These are phyloP conservation scores for Aureobasidium sp. DNA, from an alignment of 2,329 filamentous ascomycete species.

Conservation along the genomic window DNA sequence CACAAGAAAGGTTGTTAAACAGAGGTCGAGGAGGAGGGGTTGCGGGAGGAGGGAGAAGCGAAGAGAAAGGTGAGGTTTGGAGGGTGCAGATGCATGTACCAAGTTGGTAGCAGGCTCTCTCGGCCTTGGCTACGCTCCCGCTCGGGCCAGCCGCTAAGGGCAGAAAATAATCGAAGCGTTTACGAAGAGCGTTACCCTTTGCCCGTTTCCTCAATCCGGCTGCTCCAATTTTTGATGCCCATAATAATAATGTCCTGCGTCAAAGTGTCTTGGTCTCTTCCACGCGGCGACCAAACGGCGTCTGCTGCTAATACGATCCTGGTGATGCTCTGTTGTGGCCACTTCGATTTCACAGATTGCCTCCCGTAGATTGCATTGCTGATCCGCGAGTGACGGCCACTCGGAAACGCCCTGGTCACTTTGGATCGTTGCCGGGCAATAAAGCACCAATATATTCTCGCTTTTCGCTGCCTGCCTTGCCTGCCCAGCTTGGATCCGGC, in stretches of 20 bases:
- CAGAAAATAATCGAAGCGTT: conserved; percentile 12
- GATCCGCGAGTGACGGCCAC: conserved; percentile 4
- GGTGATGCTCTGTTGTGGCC: not conserved
- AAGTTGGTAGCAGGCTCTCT: conserved; percentile 6
- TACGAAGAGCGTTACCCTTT: not conserved
- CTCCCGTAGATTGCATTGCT: conserved; percentile 1
- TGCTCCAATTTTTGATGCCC: not conserved
- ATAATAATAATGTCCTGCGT: not conserved
- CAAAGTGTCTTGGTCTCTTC: not conserved
- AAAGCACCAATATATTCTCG: conserved; percentile 4
- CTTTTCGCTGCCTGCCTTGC: conserved; percentile 13
- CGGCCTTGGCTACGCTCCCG: conserved; percentile 7
- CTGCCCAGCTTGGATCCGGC: conserved; percentile 9
- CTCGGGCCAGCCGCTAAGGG: conserved; percentile 5
- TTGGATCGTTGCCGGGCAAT: conserved; percentile 10
- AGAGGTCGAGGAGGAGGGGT: conserved; percentile 14
- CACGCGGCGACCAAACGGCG: conserved; percentile 1
- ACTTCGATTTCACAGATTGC: not conserved
- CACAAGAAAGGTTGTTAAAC: not conserved
- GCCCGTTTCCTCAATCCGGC: not conserved
- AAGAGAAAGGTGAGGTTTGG: conserved; percentile 5
- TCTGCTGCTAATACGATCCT: not conserved
- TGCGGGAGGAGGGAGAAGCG: not conserved
- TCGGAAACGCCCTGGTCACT: conserved; percentile 10
- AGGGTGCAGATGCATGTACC: conserved; percentile 14